phyloP scores from a whole-genome alignment of 257 asterid genomes.

The Linaria vulgaris region DNA sequence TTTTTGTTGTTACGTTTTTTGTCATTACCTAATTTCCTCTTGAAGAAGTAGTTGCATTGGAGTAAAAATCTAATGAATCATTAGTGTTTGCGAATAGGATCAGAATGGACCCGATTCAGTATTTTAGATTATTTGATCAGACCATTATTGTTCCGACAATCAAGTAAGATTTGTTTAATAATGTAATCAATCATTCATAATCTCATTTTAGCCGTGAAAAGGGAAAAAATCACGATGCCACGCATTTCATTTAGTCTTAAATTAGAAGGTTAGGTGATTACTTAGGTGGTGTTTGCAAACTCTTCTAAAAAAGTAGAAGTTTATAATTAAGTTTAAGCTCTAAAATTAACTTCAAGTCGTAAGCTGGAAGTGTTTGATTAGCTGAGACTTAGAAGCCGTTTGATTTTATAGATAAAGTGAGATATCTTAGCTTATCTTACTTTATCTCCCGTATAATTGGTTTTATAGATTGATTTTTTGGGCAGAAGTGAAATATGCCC shows the following conservation, averaged over 20 bases:
- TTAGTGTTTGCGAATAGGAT: neutral
- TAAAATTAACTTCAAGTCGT: too few relatives aligned
- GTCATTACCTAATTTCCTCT: neutral
- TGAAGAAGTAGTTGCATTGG: neutral
- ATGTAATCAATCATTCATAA: constrained; percentile 4
- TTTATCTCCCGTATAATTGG: too few relatives aligned
- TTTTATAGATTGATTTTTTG: too few relatives aligned
- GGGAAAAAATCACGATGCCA: neutral
- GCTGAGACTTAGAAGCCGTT: too few relatives aligned
- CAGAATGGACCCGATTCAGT: neutral
- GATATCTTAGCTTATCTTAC: too few relatives aligned
- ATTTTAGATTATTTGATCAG: constrained; percentile 3
- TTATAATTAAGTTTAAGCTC: too few relatives aligned
- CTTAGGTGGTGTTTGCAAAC: too few relatives aligned
- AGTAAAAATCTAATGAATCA: neutral
- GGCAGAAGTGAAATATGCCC: too few relatives aligned
- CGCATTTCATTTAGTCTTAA: neutral
- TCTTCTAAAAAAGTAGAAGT: too few relatives aligned
- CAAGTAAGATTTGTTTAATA: neutral
- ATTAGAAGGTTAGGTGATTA: neutral
- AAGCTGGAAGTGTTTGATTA: too few relatives aligned
- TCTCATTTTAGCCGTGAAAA: neutral
- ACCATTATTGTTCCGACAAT: neutral
- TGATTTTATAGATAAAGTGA: too few relatives aligned
- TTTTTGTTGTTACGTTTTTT: too few relatives aligned